Percentiles rank a stretch among this genome's conserved stretches.
phyloP scores from a whole-genome alignment of 23 red algal genomes.

The Chondrus crispus region DNA sequence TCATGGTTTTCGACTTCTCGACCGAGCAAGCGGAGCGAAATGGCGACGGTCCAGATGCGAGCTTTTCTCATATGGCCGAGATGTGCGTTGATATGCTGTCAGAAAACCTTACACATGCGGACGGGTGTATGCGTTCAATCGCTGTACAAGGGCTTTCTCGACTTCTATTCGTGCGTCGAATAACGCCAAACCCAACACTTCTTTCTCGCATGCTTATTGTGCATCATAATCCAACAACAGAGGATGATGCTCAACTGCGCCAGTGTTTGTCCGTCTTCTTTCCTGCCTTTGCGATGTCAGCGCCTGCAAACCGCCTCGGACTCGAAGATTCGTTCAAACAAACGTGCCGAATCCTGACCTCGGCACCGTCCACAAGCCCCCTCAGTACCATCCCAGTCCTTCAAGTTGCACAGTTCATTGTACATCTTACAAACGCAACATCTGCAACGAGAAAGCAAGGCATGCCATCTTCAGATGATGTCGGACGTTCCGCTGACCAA shows the following conservation, averaged over 20 bases:
- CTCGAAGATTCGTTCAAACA: constrained; percentile 61
- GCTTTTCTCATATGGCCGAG: not conserved
- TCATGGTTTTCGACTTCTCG: constrained; percentile 57
- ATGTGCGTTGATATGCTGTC: constrained; percentile 23
- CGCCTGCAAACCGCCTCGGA: constrained; percentile 27
- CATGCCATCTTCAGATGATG: not conserved
- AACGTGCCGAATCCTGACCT: constrained; percentile 10
- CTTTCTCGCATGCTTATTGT: constrained; percentile 30
- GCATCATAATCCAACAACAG: constrained; percentile 50
- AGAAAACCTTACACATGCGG: constrained; percentile 10
- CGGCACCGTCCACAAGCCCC: constrained; percentile 24
- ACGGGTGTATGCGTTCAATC: not conserved
- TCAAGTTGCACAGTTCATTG: constrained; percentile 67
- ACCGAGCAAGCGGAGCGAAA: not conserved
- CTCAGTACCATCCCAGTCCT: constrained; percentile 23
- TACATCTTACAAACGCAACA: constrained; percentile 55
- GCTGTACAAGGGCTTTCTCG: constrained; percentile 31
- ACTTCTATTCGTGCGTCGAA: constrained; percentile 33
- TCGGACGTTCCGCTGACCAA: constrained; percentile 41
- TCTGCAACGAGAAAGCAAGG: not conserved
- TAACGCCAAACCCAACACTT: constrained; percentile 22
- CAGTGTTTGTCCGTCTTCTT: constrained; percentile 74
- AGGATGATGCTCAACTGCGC: constrained; percentile 46
- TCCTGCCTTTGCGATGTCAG: constrained; percentile 28
- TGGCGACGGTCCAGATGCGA: not conserved